A percentile compares a stretch with the other conserved stretches of the same genome.
These are phyloP conservation scores for Veloboletus limbatus DNA, from an alignment of 1,284 basidiomycete species.

Conservation along the genomic window DNA sequence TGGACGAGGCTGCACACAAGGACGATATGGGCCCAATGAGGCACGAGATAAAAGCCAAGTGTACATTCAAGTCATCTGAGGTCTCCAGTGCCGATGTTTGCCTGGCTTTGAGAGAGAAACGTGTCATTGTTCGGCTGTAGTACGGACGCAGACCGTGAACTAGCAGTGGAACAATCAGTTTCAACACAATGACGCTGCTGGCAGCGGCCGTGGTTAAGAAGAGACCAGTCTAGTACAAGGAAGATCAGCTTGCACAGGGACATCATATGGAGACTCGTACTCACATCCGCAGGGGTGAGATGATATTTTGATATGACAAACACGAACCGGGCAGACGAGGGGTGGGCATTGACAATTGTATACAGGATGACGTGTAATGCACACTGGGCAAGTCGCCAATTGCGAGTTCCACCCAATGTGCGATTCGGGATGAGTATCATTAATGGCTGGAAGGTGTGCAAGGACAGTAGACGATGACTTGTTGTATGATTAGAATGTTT, in stretches of 20 bases:
- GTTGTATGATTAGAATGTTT: neutral
- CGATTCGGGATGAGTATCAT: conserved; percentile 24
- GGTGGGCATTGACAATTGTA: conserved; percentile 20
- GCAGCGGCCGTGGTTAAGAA: conserved; percentile 15
- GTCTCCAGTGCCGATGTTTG: conserved; percentile 13
- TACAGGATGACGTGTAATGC: conserved; percentile 26
- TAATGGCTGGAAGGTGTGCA: conserved; percentile 28
- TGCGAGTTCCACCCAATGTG: conserved; percentile 21
- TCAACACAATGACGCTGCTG: conserved; percentile 18
- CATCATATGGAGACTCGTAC: neutral
- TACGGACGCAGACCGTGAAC: conserved; percentile 20
- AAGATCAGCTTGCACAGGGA: conserved; percentile 2
- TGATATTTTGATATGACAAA: conserved; percentile 24
- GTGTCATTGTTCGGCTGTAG: conserved; percentile 9
- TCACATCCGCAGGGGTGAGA: conserved; percentile 25
- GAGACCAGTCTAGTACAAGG: conserved; percentile 23
- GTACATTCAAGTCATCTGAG: conserved; percentile 33
- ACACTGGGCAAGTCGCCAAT: conserved; percentile 33
- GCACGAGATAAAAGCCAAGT: conserved; percentile 27
- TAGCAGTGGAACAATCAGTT: conserved; percentile 15
- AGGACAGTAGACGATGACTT: neutral
- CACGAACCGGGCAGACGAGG: conserved; percentile 23
- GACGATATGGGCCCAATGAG: conserved; percentile 14
- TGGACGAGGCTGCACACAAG: conserved; percentile 19
- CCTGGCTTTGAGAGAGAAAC: neutral